Base-by-base conservation (phyloP, 768 basidiomycete genomes). In the Mycena epipterygia region DNA sequence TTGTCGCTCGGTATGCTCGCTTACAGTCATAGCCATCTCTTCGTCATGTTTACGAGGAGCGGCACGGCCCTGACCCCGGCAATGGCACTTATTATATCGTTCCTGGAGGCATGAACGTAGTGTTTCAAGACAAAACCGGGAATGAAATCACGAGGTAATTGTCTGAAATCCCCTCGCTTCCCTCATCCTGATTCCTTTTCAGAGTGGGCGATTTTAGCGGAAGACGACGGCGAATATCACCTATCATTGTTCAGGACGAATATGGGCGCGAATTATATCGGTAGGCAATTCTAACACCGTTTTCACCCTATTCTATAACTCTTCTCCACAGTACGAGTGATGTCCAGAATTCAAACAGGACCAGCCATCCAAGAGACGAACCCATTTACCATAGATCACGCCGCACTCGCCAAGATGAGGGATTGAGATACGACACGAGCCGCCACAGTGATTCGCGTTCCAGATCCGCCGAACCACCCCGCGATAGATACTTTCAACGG, bases 51-150 rank as follows among this genome's bases (percentile, higher is more conserved):
- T 48, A 48, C 25, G 46, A 48, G 46, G 46, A 49, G 23, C 62
- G 37, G 13, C 64, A 33, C 7, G 58, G 5, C 37, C 39, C 63
- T 16, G 37, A 62, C 17, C 23, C 52, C 5, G 52, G 35, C 17
- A 55, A 63, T 27, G 72, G 68, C 23, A 73, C 72, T n/a, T 73
- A 73, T 76, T 93, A 93, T 72, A 87, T 93, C 72, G 86, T 93
- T 56, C 92, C 92, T 41, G 85, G 84, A 21, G 91, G 90, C 25
- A 81, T 89, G 68, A 86, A 89, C 67, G 89, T 93, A 7, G 85
- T 93, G 52, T 92, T 93, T 73, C 86, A 90, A 77, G 91, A 93
- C 74, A 87, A 89, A 72, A 79, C 84, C 23, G 91, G 91, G 25
- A 86, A 88, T 63, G 90, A 90, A 74, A 88, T 92, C 29, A 87